A percentile compares a stretch with the other conserved stretches of the same genome.
phyloP scores from a whole-genome alignment of 257 asterid species.

The Solanum bukasovii region DNA sequence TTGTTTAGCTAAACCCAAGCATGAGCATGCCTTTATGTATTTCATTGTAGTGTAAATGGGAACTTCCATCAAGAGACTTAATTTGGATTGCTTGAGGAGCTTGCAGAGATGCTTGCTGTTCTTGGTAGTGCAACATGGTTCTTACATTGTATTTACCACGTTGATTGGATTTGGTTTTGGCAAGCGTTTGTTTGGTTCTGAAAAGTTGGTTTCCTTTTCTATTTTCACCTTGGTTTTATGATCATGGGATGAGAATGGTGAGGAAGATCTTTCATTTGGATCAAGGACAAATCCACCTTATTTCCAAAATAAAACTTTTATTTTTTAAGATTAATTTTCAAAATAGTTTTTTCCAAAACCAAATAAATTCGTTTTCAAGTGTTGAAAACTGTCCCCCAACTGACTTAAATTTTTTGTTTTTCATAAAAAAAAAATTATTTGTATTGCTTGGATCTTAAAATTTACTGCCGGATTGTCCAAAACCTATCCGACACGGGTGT shows the following conservation, averaged over 20 bases:
- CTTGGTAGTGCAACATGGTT: not conserved
- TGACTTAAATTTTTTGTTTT: not conserved
- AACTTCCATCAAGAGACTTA: not conserved
- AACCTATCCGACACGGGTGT: not conserved
- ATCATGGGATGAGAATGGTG: not conserved
- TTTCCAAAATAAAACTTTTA: not conserved
- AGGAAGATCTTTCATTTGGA: not conserved
- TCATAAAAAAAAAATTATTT: not conserved
- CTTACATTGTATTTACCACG: not conserved
- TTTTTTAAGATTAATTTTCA: not conserved
- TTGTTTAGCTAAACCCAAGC: not conserved
- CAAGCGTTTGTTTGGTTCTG: not conserved
- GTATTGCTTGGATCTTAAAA: not conserved
- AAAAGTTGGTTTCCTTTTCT: not conserved
- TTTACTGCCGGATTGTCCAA: not conserved
- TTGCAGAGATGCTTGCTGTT: not conserved
- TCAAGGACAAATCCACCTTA: not conserved
- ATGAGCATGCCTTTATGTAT: not conserved
- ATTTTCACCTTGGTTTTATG: not conserved
- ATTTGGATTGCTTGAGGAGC: not conserved
- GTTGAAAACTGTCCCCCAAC: not conserved
- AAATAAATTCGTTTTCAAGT: not conserved
- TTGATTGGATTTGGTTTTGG: not conserved
- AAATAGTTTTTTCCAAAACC: not conserved
- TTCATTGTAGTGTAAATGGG: not conserved